phyloP scores from a whole-genome alignment of 805 yeast species.

The Wickerhamiella sorbophila region DNA sequence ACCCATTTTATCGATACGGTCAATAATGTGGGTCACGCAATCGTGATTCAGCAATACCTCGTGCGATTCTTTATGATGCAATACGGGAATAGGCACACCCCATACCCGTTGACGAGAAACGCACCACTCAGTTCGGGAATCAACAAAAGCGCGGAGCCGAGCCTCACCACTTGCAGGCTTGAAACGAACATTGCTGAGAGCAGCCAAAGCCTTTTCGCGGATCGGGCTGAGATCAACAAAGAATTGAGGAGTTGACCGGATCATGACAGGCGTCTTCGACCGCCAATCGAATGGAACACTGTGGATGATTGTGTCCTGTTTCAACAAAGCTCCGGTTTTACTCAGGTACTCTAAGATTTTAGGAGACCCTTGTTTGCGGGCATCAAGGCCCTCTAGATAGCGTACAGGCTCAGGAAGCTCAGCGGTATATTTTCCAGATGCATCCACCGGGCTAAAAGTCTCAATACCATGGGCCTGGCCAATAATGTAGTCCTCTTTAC shows the following conservation, averaged over 20 bases:
- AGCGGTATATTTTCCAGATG: constrained; percentile 47
- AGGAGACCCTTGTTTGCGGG: constrained; percentile 44
- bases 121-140: constrained; percentile 88
- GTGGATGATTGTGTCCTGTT: constrained; percentile 45
- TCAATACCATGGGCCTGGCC: constrained; percentile 44
- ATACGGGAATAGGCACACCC: constrained; percentile 96
- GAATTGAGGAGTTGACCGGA: constrained; percentile 95
- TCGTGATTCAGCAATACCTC: constrained; percentile 46
- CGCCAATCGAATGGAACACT: constrained; percentile 97
- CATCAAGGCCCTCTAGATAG: constrained; percentile 40
- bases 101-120: constrained; percentile 89
- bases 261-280: constrained; percentile 86
- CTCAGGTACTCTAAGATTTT: constrained; percentile 33
- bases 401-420: constrained; percentile 37
- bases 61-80: constrained; percentile 48
- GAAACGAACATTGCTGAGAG: constrained; percentile 52
- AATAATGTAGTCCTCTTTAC: constrained; percentile 75
- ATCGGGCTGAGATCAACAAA: constrained; percentile 73
- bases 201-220: constrained; percentile 44
- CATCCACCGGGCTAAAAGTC: constrained; percentile 68
- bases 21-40: constrained; percentile 44
- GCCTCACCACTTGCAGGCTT: constrained; percentile 59
- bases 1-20: constrained; percentile 42
- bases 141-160: constrained; percentile 58
- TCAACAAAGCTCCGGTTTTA: constrained; percentile 32